Evolutionary conservation across 106 monocot species (phyloP).

Genomic region (Iris macrosiphon): DNA sequence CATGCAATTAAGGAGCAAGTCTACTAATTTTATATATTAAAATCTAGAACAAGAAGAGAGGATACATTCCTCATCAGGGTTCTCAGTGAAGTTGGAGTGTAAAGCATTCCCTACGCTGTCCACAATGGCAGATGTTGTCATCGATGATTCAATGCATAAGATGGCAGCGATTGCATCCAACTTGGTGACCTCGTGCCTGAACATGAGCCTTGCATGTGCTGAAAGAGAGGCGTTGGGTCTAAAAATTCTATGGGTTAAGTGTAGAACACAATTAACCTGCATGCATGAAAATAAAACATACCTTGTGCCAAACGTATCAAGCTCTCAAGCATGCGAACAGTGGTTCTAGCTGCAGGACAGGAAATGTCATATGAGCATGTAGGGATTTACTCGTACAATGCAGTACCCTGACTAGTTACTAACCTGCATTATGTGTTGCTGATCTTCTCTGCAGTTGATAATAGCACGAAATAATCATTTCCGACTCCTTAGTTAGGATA

Average conservation of each 20-base stretch:
- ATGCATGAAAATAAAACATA: conserved; percentile 8
- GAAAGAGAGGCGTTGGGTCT: background rate
- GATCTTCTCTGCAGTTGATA: conserved; percentile 97
- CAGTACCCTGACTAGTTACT: background rate
- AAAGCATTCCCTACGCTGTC: conserved; percentile 85
- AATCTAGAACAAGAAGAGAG: too few relatives aligned
- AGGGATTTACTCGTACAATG: background rate
- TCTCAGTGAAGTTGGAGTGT: conserved; percentile 81
- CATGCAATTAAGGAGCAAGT: too few relatives aligned
- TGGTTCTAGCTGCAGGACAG: conserved; percentile 68
- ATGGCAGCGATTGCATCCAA: conserved; percentile 92
- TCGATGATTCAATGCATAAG: conserved; percentile 93
- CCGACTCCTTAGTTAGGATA: conserved; percentile 71
- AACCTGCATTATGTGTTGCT: conserved; percentile 84
- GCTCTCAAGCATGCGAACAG: conserved; percentile 97
- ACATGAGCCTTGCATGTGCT: conserved; percentile 99
- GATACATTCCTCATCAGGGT: conserved; percentile 97
- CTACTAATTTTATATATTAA: too few relatives aligned
- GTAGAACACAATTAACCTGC: background rate
- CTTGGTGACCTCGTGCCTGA: conserved; percentile 68
- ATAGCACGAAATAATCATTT: conserved; percentile 88
- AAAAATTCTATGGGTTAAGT: background rate
- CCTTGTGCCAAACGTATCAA: conserved; percentile 96
- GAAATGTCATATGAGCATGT: background rate
- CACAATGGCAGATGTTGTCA: conserved; percentile 87